Base-by-base conservation (phyloP, 116 monocot species). In the Dioscorea cayenensis region DNA sequence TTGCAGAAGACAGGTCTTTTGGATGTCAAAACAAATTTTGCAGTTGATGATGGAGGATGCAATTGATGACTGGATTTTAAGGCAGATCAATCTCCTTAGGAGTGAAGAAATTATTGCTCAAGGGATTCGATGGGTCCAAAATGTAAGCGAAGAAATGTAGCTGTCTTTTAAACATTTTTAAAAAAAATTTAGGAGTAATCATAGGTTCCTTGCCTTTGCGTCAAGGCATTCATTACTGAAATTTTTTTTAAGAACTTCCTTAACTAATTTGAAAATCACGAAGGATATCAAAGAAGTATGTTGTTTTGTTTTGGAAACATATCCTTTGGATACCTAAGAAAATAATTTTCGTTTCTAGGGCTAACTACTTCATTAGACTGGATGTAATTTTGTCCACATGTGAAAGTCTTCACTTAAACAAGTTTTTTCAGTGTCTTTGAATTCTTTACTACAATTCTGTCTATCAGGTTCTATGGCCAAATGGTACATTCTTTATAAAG, bases 41-140 rank as follows among this genome's bases (percentile, higher is more conserved):
- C 97, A 99, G 74, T 73, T 99, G 72, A 86, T 99, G 74, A 99
- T 99, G 97, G 94, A 93, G 79, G 93, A 99, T 86, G 94, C 93
- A 28, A 89, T 99, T 67, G 93, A 99, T 87, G 97, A 93, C 68
- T 99, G 90, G 94, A 85, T 99, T 66, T 36, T 90, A 64, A 86
- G 93, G 63, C 90, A 93, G 69, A 93, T 99, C 28, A 78, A 84
- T 90, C 87, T 66, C 76, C 94, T 99, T 23, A 82, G 97, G 36
- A 89, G 79, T n/a, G 93, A 88, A 66, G 86, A 88, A 71, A 71
- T 92, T 61, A 73, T 99, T 80, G 88, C 91, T 22, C 76, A 83
- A 76, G 94, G 84, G 13, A 99, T 99, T 32, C 83, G 72, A 36
- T 93, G 97, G 97, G 66, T 99, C 60, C 89, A 99, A 82, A 73